phyloP scores from a whole-genome alignment of 2,329 filamentous ascomycete species.

The Colletotrichum scovillei region DNA sequence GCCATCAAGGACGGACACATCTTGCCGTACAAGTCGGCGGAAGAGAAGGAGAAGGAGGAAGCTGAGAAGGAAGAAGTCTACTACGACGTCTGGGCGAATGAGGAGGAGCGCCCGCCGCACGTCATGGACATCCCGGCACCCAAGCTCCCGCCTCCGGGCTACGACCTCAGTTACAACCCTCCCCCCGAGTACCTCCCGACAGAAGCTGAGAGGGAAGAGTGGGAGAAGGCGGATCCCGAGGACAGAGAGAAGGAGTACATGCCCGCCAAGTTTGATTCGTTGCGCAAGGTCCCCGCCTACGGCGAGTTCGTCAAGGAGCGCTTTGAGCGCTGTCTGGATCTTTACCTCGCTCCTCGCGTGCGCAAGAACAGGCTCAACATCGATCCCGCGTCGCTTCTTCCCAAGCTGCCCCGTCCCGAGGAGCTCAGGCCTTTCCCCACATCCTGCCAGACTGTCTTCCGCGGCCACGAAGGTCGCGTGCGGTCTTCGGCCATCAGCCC shows the following conservation, averaged over 20 bases:
- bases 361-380: constrained; percentile 96
- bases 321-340: constrained; percentile 93
- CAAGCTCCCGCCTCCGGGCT: constrained; percentile 91
- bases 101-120: constrained; percentile 83
- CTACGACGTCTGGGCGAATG: constrained; percentile 96
- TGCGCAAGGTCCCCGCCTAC: constrained; percentile 94
- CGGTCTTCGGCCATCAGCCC: constrained; percentile 88
- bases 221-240: constrained; percentile 89
- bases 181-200: constrained; percentile 94
- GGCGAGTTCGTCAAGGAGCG: constrained; percentile 91
- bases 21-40: constrained; percentile 84
- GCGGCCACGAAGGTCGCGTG: constrained; percentile 89
- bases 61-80: constrained; percentile 77
- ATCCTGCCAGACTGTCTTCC: constrained; percentile 86
- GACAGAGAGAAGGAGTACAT: constrained; percentile 92
- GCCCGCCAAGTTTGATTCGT: constrained; percentile 82
- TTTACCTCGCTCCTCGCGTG: constrained; percentile 93
- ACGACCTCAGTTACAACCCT: constrained; percentile 96
- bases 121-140: constrained; percentile 95
- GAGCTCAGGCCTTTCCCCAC: constrained; percentile 97
- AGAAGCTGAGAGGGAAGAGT: constrained; percentile 83
- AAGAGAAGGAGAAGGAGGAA: constrained; percentile 75
- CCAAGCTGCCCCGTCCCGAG: constrained; percentile 91
- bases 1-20: constrained; percentile 96
- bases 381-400: constrained; percentile 90